These are phyloP conservation scores for Botrytis fabae DNA, from an alignment of 2,329 filamentous ascomycete genomes.

Conservation along the genomic window DNA sequence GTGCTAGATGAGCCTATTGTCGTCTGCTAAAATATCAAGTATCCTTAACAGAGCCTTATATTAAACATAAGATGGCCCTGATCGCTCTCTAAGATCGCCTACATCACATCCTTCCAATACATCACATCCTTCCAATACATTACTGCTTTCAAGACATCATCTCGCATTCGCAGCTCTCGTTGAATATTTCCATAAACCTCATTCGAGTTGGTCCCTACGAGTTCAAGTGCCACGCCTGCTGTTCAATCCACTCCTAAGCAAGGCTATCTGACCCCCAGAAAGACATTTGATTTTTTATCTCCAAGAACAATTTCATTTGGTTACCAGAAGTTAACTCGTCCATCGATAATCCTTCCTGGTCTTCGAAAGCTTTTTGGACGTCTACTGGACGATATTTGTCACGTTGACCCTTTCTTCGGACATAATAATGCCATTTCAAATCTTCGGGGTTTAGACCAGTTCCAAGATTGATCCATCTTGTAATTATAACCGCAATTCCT, in stretches of 20 bases:
- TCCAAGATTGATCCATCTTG: constrained; percentile 26
- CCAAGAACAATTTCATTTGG: constrained; percentile 17
- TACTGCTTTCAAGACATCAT: neutral
- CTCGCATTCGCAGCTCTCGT: neutral
- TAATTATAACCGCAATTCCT: constrained; percentile 23
- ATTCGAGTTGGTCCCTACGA: neutral
- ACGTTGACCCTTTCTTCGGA: neutral
- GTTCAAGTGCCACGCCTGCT: constrained; percentile 13
- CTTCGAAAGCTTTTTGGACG: constrained; percentile 22
- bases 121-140: neutral
- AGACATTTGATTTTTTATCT: neutral
- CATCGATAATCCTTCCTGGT: constrained; percentile 15
- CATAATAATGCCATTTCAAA: constrained; percentile 25
- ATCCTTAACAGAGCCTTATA: neutral
- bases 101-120: neutral
- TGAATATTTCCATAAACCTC: neutral
- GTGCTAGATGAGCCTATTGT: too few species aligned
- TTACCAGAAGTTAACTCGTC: constrained; percentile 23
- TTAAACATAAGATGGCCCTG: neutral
- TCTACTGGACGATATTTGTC: neutral
- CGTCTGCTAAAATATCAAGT: neutral
- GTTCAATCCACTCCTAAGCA: constrained; percentile 18
- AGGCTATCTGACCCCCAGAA: constrained; percentile 14
- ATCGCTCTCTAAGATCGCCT: neutral
- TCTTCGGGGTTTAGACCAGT: constrained; percentile 23